Base-by-base conservation (phyloP, 805 yeast genomes). In the Kluyveromyces nonfermentans region DNA sequence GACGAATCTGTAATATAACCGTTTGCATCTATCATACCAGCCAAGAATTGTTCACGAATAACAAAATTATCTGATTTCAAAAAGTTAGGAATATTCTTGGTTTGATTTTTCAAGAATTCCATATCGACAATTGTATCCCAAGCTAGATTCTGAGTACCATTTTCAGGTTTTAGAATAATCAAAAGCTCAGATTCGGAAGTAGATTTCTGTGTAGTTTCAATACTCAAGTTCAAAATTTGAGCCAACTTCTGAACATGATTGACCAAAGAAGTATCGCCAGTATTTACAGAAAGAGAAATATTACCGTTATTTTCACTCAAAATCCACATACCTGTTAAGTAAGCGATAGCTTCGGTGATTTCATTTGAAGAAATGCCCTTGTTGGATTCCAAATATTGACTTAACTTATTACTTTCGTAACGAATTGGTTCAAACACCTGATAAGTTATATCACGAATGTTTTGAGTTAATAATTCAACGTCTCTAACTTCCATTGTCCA, bases 401-500 rank as follows among this genome's bases (percentile, higher is more conserved):
- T 51, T 15, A 69, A 47, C 22, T 47, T 49, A 33, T 55, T 58
- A 19, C 56, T 50, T 51, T 67, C 67, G 30, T 45, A 28, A 33
- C 57, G 52, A 7, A 66, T 59, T 25, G 75, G 75, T 43, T 54
- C 53, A 43, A 60, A 54, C 14, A 61, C 39, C 58, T 69, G 73
- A 36, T 49, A 42, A 25, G 75, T 57, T 22, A 55, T 50, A 34
- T 49, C 48, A 31, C 60, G 59, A 37, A 67, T 68, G 37, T 46
- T 7, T n/a, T 37, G 25, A 20, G 51, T 52, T 19, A 71, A 35
- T 12, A 43, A 35, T n/a, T 49, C 40, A 38, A 55, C 53, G 49
- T 69, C 65, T 33, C 57, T 54, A 35, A 72, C 73, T 55, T 69
- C 72, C 39, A 68, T 46, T 35, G 60, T 61, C 76, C 75, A 71